Base-by-base conservation (phyloP, 176 grass and related monocot genomes). In the Alopecurus myosuroides region DNA sequence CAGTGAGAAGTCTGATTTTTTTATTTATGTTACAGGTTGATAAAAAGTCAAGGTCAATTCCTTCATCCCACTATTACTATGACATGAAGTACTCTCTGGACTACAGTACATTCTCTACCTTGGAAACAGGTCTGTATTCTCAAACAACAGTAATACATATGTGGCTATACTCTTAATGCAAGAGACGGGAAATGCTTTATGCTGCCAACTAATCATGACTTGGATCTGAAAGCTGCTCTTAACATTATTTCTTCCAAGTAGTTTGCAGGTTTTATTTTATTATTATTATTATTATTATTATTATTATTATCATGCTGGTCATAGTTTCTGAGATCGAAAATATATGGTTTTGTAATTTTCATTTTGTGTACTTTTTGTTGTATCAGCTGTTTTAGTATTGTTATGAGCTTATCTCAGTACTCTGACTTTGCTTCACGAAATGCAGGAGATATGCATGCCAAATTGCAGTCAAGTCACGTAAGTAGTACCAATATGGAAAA, bases 71-170 rank as follows among this genome's bases (percentile, higher is more conserved):
- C 33, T 95, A 90, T 84, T 98, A 98, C 85, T 98, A 95, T 82
- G 87, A 98, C 87, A 95, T 95, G 96, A 98, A 95, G 72, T 98
- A 98, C 60, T 93, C 91, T 72, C 29, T 76, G 51, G 89, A 98
- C 60, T 98, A 98, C 49, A 91, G 80, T 78, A 92, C 91, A 44
- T 98, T 98, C 83, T 93, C 79, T 85, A 91, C 81, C 51, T 79
- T 93, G 22, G 73, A 86, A 89, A 83, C 39, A 25, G 79, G 93
- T 94, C 88, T 70, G 85, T 88, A 0, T 39, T 88, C 65, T 85
- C 28, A 76, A 80, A 78, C 46, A 40, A 76, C 18, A 72, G 39
- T 45, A 28, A 35, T 55, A 53, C 11, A 4, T 18, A 42, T 56
- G 49, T 68, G 45, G 29, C 77, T 71, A 61, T 39, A 80, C 23